Conservation (phyloP, 352 stramenopile species). For the Blastocystis sp. region DNA sequence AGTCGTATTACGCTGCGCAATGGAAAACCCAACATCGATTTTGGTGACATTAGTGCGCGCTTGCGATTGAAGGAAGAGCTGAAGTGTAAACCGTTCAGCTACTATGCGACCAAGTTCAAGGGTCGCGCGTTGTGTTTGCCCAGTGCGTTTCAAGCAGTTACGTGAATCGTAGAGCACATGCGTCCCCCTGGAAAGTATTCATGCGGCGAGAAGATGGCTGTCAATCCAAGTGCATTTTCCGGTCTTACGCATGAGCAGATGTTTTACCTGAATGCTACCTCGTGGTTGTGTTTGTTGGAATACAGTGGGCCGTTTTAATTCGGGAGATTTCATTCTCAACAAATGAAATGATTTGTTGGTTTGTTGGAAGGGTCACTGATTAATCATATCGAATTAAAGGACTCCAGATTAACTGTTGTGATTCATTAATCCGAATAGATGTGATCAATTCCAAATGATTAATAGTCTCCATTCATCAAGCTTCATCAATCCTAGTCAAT, state of each 20-base stretch:
- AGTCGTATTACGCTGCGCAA: neutral
- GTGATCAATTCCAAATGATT: neutral
- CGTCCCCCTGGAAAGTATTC: neutral
- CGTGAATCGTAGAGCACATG: constrained; percentile 5
- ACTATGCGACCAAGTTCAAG: constrained; percentile 45
- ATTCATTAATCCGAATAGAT: neutral
- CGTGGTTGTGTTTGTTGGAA: neutral
- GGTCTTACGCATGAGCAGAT: constrained; percentile 14
- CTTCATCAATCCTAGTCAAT: neutral
- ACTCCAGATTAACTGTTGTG: neutral
- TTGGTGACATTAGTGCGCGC: constrained; percentile 10
- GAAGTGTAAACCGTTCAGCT: constrained; percentile 39
- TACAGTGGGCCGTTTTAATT: neutral
- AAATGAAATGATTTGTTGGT: too few relatives aligned
- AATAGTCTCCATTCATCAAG: neutral
- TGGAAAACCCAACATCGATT: neutral
- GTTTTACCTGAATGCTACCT: constrained; percentile 24
- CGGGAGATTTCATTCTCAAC: too few relatives aligned
- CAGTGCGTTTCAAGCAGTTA: neutral
- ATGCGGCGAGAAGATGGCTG: neutral
- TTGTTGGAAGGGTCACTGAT: too few relatives aligned
- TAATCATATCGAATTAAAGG: neutral
- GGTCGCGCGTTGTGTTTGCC: constrained; percentile 8
- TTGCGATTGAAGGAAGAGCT: constrained; percentile 31
- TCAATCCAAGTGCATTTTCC: neutral